Evolutionary conservation across 352 stramenopile genomes (phyloP).

Genomic region (Phytophthora rubi): DNA sequence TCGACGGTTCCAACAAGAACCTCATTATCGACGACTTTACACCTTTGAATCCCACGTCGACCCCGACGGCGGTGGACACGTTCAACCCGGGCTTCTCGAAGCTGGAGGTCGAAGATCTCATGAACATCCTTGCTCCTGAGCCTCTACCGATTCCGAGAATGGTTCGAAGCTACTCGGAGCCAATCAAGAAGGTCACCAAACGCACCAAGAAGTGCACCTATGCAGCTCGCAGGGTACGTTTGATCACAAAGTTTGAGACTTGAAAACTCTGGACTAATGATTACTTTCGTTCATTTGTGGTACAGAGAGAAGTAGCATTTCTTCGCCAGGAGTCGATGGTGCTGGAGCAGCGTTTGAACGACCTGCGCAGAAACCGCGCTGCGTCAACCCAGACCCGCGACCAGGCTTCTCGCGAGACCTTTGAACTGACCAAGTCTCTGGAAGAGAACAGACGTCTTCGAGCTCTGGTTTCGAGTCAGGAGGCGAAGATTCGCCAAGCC

Average conservation of each 20-base stretch:
- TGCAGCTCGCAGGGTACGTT: slow-evolving; percentile 53
- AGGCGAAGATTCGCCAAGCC: slow-evolving; percentile 49
- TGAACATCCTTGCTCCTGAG: slow-evolving; percentile 41
- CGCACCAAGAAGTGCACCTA: slow-evolving; percentile 71
- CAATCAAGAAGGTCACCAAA: slow-evolving; percentile 41
- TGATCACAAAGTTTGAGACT: not conserved
- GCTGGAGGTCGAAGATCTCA: slow-evolving; percentile 46
- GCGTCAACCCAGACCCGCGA: slow-evolving; percentile 24
- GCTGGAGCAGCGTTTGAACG: slow-evolving; percentile 46
- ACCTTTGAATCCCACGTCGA: slow-evolving; percentile 43
- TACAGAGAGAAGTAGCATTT: slow-evolving; percentile 53
- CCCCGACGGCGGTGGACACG: slow-evolving; percentile 41
- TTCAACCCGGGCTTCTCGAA: slow-evolving; percentile 45
- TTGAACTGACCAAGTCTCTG: slow-evolving; percentile 37
- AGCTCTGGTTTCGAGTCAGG: slow-evolving; percentile 43
- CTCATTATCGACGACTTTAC: slow-evolving; percentile 35
- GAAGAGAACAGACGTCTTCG: slow-evolving; percentile 57
- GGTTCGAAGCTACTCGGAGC: slow-evolving; percentile 30
- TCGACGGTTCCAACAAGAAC: slow-evolving; percentile 14
- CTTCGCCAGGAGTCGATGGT: slow-evolving; percentile 43
- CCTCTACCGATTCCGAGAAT: slow-evolving; percentile 28
- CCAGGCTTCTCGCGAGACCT: slow-evolving; percentile 33
- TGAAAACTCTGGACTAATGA: not conserved
- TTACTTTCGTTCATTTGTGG: slow-evolving; percentile 15
- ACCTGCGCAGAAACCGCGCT: slow-evolving; percentile 31